phyloP scores from a whole-genome alignment of 129 eudicot genomes.

The Pittosporum tobira region DNA sequence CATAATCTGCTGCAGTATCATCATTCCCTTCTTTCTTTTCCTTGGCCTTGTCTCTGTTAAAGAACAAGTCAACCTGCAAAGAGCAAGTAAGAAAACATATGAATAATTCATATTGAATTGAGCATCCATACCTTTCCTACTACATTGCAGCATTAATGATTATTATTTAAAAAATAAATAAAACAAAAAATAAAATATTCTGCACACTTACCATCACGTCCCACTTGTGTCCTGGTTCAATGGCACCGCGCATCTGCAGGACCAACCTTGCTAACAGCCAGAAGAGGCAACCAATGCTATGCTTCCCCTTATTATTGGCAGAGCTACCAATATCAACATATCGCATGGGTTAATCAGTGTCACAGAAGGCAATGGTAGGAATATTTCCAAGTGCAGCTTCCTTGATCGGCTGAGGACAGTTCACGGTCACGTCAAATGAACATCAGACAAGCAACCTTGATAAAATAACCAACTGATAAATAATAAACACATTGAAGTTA shows the following conservation, averaged over 20 bases:
- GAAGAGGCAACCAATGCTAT: conserved; percentile 81
- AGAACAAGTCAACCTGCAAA: conserved; percentile 74
- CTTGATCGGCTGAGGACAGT: conserved; percentile 58
- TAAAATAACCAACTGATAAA: background rate
- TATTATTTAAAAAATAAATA: background rate
- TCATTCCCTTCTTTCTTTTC: conserved; percentile 58
- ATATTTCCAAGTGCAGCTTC: conserved; percentile 80
- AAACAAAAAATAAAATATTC: too few species aligned
- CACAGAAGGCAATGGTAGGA: conserved; percentile 92
- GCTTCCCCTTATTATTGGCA: conserved; percentile 93
- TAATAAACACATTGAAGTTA: background rate
- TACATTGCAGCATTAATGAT: background rate
- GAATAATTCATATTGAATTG: background rate
- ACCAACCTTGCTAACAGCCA: conserved; percentile 96
- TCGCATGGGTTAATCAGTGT: conserved; percentile 81
- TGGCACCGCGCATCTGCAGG: conserved; percentile 69
- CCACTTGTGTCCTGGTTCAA: conserved; percentile 74
- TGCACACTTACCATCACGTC: conserved; percentile 55
- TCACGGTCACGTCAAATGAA: background rate
- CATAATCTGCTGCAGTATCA: conserved; percentile 37
- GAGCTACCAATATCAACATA: conserved; percentile 89
- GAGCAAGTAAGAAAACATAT: background rate
- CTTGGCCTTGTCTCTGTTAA: conserved; percentile 83
- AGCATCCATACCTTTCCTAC: background rate
- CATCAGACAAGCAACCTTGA: too few species aligned